Evolutionary conservation across 139 green algal genomes (phyloP), one percentile per base, ranked within the genome.

Genomic region (Trebouxia sp.): DNA sequence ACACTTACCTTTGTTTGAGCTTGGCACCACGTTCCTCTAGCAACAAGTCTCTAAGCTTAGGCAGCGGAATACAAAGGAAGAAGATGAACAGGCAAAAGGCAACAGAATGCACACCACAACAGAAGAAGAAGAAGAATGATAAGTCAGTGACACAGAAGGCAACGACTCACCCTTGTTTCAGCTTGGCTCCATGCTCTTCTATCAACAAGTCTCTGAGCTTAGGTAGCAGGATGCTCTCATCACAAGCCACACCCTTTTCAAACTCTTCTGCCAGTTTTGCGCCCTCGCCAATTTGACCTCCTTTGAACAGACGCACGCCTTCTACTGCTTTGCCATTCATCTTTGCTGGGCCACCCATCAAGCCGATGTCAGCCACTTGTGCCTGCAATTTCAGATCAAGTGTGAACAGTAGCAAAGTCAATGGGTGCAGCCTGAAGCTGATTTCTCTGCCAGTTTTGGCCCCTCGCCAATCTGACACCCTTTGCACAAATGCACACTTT

Each of bases 291-390:
- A 95, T 88, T 20, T 48, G 85, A 38, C 91, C 83, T 11, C 95
- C 95, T 30, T 93, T 62, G 85, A 97, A 94, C 80, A 98, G 94
- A 78, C 66, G 95, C 43, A 97, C 95, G 1, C 96, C 96, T 82
- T 98, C 92, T 38, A 93, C 86, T 8, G 92, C 92, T 86, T 98
- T 98, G 79, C 91, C 94, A 42, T 96, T 83, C 81, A 92, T 84
- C 85, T 95, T 97, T 78, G 94, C 92, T n/a, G 93, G 92, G 6
- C 87, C 88, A 3, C 96, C 96, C 93, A 99, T 98, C 17, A 98
- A 84, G 0, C 96, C 96, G 69, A 99, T 97, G 86, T 98, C 95
- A 32, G 87, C 96, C 48, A 98, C 95, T 82, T 97, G 91, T 22
- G 83, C 88, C 88, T 85, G 81, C 47, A 58, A 5, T 24, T 5